Evolutionary conservation across 2,329 filamentous ascomycete species (phyloP), one percentile per base, ranked within the genome.

Genomic region (Aspergillus sp.): DNA sequence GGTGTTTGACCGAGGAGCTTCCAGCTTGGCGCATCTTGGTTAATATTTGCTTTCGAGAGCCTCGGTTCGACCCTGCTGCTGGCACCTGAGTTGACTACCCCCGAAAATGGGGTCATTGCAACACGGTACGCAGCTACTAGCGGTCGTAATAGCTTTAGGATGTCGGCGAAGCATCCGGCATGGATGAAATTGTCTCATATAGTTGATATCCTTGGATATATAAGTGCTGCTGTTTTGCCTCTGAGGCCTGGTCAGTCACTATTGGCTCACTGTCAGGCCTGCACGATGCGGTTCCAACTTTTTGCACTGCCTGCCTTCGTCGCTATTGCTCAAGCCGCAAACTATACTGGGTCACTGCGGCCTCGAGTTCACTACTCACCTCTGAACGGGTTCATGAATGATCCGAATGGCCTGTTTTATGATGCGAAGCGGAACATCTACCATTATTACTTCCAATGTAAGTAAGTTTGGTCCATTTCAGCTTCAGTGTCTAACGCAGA

Each of bases 391-490:
- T 65, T 64, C 47, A 70, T 68, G 42, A 82, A 82, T 51, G 81
- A 84, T 53, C 80, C 81, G 1, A 84, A 84, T 63, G 81, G 81
- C 54, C 73, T 82, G 67, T 81, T 82, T 50, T 59, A 74, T 4
- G 79, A 82, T 51, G 69, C 63, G 2, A 70, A 79, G 46, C 43
- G 42, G 29, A 79, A 78, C 4, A 68, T 71, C 0, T 85, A 77
- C 62, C 82, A 85, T 57, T 53, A 83, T 1, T 85, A 85, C 63
- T 85, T 85, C 55, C 81, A 85, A 58, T 81, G 73, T 68, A 64
- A 65, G 60, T 26, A 4, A 4, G 9, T 28, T 38, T 26, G 36
- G 27, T 28, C 26, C 19, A 19, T 2, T 19, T 19, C 2, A 19
- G 19, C 19, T 19, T 19, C 19, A 19, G 27, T 19, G 26, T 7